Evolutionary conservation across 108 stramenopile genomes (phyloP), one percentile per base, ranked within the genome.

Genomic region (Seminavis robusta): DNA sequence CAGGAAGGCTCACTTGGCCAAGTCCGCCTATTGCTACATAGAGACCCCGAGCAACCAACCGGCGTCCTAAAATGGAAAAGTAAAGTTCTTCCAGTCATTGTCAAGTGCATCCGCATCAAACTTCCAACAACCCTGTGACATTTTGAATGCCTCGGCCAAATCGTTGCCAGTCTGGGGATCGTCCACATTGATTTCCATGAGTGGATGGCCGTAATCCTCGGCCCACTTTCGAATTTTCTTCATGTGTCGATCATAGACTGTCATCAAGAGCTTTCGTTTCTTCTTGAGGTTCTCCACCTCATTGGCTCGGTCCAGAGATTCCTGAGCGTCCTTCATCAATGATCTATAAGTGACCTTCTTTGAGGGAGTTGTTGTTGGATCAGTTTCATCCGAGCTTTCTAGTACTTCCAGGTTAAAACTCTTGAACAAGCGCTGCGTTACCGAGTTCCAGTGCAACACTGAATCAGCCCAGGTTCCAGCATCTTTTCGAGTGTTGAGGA

Each of bases 181-280:
- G 43, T 66, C 72, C 17, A 66, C 59, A 50, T 66, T 47, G 47
- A 66, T 46, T 36, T 66, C 65, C 1, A 73, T 6, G 26, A 66
- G 50, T 26, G 27, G 51, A 38, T 66, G 52, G 6, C 42, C 25
- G 13, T 36, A 47, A 31, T 60, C 21, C 24, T 25, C 4, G 20
- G 47, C 64, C 59, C 69, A 73, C 9, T 33, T 7, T 13, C 46
- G 58, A 17, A 73, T 52, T 11, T 33, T 49, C 26, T 50, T 23
- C 16, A 57, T 46, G 38, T 73, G 72, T 23, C 52, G 39, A 3
- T 47, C 36, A 42, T 73, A 73, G 16, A 73, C 46, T 15, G 16
- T 20, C 26, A 47, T n/a, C 60, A 69, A 56, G 8, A 52, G 42
- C 19, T 23, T 24, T n/a, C 44, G 6, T 23, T 57, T 67, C 25